Conservation (phyloP, 495 filamentous ascomycete species). For the Lichina pygmaea region DNA sequence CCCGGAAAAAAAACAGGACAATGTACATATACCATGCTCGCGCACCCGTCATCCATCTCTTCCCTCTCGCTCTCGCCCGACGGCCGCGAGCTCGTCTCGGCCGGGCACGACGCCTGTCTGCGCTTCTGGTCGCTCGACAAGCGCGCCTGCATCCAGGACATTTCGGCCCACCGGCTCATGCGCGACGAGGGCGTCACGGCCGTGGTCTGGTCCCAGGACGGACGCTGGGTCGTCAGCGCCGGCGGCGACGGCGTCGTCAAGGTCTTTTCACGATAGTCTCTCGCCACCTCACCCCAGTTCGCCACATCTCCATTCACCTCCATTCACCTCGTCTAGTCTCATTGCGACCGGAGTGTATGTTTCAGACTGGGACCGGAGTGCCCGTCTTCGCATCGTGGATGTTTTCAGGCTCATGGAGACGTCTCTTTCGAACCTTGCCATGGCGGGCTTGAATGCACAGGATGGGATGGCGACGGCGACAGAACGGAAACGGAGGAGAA, state of each 20-base stretch:
- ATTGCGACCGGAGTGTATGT: neutral
- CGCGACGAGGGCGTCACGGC: conserved; percentile 80
- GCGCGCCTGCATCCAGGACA: conserved; percentile 74
- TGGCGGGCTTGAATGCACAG: neutral
- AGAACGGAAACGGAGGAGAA: no score
- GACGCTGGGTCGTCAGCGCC: conserved; percentile 76
- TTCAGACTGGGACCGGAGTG: neutral
- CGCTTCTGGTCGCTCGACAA: conserved; percentile 98
- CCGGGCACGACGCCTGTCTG: conserved; percentile 79
- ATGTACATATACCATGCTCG: conserved; percentile 97
- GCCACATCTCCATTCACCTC: neutral
- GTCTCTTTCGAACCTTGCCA: neutral
- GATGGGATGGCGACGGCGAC: no score
- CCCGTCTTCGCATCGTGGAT: neutral
- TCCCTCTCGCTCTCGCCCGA: conserved; percentile 75
- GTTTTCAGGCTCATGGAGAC: neutral
- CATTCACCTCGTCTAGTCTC: neutral
- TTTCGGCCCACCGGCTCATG: conserved; percentile 75
- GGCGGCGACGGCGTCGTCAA: conserved; percentile 95
- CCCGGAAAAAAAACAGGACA: conserved; percentile 32
- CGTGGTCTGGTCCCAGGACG: conserved; percentile 85
- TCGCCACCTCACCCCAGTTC: no score
- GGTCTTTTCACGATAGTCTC: conserved; percentile 58
- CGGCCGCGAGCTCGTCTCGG: conserved; percentile 80
- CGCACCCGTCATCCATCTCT: conserved; percentile 78